A percentile compares a stretch with the other conserved stretches of the same genome.
phyloP scores from a whole-genome alignment of 2,329 filamentous ascomycete genomes.

The Cladosporium sp. region DNA sequence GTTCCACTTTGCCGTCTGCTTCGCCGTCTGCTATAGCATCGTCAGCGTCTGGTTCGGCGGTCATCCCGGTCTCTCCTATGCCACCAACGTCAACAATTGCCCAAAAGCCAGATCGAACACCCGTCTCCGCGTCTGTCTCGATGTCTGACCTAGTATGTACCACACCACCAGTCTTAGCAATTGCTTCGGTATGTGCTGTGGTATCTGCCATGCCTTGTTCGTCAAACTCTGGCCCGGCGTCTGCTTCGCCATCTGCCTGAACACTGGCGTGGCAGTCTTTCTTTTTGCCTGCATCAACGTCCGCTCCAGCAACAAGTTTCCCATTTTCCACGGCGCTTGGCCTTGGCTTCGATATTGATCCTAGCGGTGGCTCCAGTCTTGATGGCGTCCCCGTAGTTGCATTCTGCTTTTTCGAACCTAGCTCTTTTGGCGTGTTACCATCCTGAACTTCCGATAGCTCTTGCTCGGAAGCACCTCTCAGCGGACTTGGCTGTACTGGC shows the following conservation, averaged over 20 bases:
- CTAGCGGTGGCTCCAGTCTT: constrained; percentile 1
- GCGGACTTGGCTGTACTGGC: constrained; percentile 5
- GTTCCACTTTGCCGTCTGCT: constrained; percentile 4
- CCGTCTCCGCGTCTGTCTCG: constrained; percentile 2
- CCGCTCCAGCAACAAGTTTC: not conserved
- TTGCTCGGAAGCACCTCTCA: constrained; percentile 1
- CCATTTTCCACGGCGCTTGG: not conserved
- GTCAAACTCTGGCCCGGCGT: not conserved
- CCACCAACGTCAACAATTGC: constrained; percentile 4
- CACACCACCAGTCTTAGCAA: not conserved
- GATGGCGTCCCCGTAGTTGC: constrained; percentile 5
- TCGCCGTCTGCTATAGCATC: constrained; percentile 1
- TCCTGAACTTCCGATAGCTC: constrained; percentile 1
- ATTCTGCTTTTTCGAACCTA: not conserved
- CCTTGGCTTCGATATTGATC: not conserved
- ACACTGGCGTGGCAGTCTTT: constrained; percentile 1
- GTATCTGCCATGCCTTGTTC: constrained; percentile 5
- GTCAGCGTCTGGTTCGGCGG: not conserved
- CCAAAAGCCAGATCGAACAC: constrained; percentile 1
- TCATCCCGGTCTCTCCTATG: not conserved
- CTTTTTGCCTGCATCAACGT: constrained; percentile 5
- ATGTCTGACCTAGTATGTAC: constrained; percentile 3
- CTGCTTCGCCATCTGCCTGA: constrained; percentile 7
- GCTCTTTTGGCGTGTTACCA: constrained; percentile 3
- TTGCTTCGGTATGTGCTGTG: constrained; percentile 4